Evolutionary conservation across 2,329 filamentous ascomycete genomes (phyloP).

Genomic region (Monosporascus sp.): DNA sequence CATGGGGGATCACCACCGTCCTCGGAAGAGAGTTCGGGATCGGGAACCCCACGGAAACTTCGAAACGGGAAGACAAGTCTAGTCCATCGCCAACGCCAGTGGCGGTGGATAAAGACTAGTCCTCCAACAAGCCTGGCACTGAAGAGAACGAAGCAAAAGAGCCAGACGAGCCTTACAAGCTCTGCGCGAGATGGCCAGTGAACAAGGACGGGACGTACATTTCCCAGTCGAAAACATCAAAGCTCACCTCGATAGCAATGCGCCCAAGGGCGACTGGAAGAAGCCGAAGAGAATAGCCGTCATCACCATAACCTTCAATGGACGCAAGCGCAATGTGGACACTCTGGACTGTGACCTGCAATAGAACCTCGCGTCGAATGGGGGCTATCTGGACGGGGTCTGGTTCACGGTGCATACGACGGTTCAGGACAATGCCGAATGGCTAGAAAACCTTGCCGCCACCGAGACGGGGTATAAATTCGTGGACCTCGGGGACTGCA

Average conservation of each 20-base stretch:
- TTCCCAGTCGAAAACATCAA: background rate
- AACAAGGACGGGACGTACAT: conserved; percentile 3
- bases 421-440: conserved; percentile 31
- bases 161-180: background rate
- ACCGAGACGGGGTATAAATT: conserved; percentile 32
- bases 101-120: background rate
- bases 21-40: too few relatives aligned
- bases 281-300: conserved; percentile 27
- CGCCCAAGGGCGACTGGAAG: conserved; percentile 22
- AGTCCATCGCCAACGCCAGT: background rate
- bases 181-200: conserved; percentile 11
- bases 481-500: conserved; percentile 27
- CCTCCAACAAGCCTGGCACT: background rate
- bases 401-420: conserved; percentile 39
- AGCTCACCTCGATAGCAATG: conserved; percentile 14
- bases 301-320: conserved; percentile 41
- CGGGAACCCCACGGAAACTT: too few relatives aligned
- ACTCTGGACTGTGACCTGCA: conserved; percentile 42
- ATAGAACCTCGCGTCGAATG: conserved; percentile 39
- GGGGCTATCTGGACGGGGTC: conserved; percentile 39
- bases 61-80: too few relatives aligned
- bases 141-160: background rate
- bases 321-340: conserved; percentile 36
- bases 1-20: too few relatives aligned
- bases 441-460: conserved; percentile 33